Percentiles rank a stretch among this genome's conserved stretches.
phyloP scores from a whole-genome alignment of 768 basidiomycete genomes.

The Trametes cingulata region DNA sequence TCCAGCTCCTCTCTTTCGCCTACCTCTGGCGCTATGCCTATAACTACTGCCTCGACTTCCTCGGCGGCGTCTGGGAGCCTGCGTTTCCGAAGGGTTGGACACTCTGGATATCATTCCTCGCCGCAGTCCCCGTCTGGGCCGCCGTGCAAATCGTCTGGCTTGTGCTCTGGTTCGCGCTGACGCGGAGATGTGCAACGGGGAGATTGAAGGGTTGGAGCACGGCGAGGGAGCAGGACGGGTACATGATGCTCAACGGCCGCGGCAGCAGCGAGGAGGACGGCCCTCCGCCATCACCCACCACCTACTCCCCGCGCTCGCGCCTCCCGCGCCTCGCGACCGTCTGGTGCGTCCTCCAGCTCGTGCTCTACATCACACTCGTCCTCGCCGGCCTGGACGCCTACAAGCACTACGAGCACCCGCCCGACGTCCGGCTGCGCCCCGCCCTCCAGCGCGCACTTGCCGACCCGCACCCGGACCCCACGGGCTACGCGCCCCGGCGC shows the following conservation, averaged over 20 bases:
- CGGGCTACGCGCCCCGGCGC: conserved; percentile 22
- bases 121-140: conserved; percentile 5
- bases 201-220: neutral
- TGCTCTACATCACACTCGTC: conserved; percentile 15
- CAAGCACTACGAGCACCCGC: conserved; percentile 29
- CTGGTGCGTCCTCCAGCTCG: conserved; percentile 2
- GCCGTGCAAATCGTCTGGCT: conserved; percentile 3
- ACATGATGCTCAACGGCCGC: conserved; percentile 12
- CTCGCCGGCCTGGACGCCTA: conserved; percentile 6
- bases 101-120: conserved; percentile 12
- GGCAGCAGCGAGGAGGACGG: conserved; percentile 7
- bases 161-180: neutral
- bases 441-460: conserved; percentile 25
- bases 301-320: neutral
- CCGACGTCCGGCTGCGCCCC: conserved; percentile 29
- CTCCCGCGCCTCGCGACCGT: neutral
- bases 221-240: conserved; percentile 4
- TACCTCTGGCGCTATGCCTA: neutral
- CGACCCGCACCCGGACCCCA: conserved; percentile 16
- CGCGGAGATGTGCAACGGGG: neutral
- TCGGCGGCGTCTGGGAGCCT: conserved; percentile 8
- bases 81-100: conserved; percentile 11
- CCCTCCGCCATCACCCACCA: neutral
- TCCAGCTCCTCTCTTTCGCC: conserved; percentile 2
- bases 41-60: neutral